Base-by-base conservation (phyloP, 2,329 filamentous ascomycete species). In the Chaetomiaceae sp. region DNA sequence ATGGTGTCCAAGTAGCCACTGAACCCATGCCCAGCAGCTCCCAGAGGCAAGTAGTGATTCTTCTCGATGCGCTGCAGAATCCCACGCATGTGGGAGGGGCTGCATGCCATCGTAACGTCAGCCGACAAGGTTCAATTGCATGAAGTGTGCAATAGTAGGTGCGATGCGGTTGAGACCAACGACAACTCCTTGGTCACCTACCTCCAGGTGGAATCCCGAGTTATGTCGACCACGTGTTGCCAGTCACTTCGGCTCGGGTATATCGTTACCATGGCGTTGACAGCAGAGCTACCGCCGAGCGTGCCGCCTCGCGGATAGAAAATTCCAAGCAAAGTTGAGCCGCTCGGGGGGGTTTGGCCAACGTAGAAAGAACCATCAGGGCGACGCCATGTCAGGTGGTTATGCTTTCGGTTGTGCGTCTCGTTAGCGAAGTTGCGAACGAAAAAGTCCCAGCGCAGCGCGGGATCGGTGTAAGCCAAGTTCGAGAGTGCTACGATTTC, bases 361-460 rank as follows among this genome's bases (percentile, higher is more conserved):
- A 62, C 55, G 15, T 56, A 66, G 22, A 59, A 60, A 1, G 42
- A 53, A 2, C 55, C 48, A 10, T 64, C 58, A 2, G 62, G 45
- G 6, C 55, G 54, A 3, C 66, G 57, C 57, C 76, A 81, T 4
- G 71, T 70, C 52, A 74, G 73, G 57, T 80, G 73, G 37, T 67
- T 65, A 54, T 72, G 65, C 52, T 74, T 64, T 43, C 67, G 65
- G 45, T 74, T 69, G 26, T 70, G 66, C 8, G 62, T 62, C 39
- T 73, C 62, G 54, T 79, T 69, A 6, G 66, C 63, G 55, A 75
- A 79, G 60, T 79, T 73, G 42, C 70, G 68, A 42, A 79, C 75
- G 50, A 70, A 81, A 61, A 74, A 80, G 60, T 78, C 73, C 78
- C 75, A 80, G 42, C 66, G 62, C 58, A 74, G 65, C 10, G 65